Percentiles rank a stretch among this genome's conserved stretches.
These are phyloP conservation scores for Thraustochytrium striatum DNA, from an alignment of 352 stramenopile species.

Conservation along the genomic window DNA sequence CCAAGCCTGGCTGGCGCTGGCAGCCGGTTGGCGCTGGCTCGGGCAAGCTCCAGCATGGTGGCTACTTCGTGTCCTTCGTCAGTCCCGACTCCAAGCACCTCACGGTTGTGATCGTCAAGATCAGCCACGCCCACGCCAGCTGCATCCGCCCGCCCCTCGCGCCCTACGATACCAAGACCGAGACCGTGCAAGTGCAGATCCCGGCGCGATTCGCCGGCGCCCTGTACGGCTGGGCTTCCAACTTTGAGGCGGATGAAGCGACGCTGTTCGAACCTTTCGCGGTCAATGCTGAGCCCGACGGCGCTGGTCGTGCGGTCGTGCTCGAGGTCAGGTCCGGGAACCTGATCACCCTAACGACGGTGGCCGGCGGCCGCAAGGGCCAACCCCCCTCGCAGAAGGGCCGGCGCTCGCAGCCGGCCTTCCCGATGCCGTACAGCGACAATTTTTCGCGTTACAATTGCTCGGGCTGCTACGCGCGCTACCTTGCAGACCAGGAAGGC, in stretches of 20 bases:
- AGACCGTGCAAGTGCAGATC: slow-evolving; percentile 27
- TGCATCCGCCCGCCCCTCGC: slow-evolving; percentile 17
- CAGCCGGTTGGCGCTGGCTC: slow-evolving; percentile 16
- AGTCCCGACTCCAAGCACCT: slow-evolving; percentile 15
- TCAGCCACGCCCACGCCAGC: slow-evolving; percentile 14
- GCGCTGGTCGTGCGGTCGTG: not conserved
- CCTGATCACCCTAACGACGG: not conserved
- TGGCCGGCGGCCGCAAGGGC: not conserved
- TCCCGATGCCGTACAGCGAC: slow-evolving; percentile 42
- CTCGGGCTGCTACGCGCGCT: not conserved
- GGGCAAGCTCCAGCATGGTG: slow-evolving; percentile 3
- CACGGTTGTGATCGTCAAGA: slow-evolving; percentile 39
- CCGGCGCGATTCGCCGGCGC: not conserved
- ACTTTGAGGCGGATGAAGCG: not conserved
- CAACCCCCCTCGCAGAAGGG: not conserved
- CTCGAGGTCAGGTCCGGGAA: not conserved
- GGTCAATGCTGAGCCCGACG: not conserved
- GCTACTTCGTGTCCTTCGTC: slow-evolving; percentile 29
- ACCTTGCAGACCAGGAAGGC: slow-evolving; percentile 38
- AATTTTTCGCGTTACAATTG: slow-evolving; percentile 23
- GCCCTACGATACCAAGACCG: not conserved
- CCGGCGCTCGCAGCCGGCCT: not conserved
- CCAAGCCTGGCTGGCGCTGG: slow-evolving; percentile 15
- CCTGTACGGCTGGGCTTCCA: not conserved
- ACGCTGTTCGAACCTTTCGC: not conserved